Percentiles rank a stretch among this genome's conserved stretches.
phyloP scores from a whole-genome alignment of 1,284 basidiomycete genomes.

The Singerocomus inundabilis region DNA sequence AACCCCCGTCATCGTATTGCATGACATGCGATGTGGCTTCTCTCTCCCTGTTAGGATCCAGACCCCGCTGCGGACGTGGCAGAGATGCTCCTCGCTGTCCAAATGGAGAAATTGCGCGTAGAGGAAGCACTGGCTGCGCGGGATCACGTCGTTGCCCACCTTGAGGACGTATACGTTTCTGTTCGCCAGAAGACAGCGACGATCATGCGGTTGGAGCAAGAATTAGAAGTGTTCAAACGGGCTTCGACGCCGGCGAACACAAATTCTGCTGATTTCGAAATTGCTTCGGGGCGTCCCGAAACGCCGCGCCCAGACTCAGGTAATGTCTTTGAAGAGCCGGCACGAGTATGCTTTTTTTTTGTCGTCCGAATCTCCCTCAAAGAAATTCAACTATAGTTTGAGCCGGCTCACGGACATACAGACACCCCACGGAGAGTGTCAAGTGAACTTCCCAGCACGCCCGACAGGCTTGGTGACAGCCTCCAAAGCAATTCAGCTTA shows the following conservation, averaged over 20 bases:
- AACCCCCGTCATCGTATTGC: neutral
- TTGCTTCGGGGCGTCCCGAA: neutral
- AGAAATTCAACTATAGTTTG: neutral
- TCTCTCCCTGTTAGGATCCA: conserved; percentile 12
- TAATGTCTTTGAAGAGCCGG: neutral
- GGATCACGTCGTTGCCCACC: conserved; percentile 58
- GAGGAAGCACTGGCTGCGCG: conserved; percentile 61
- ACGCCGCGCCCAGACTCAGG: conserved; percentile 2
- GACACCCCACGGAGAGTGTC: neutral
- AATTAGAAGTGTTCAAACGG: conserved; percentile 34
- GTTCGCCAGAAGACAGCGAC: conserved; percentile 56
- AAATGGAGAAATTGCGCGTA: conserved; percentile 54
- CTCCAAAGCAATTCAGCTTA: conserved; percentile 32
- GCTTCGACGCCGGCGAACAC: conserved; percentile 24
- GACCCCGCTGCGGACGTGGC: conserved; percentile 25
- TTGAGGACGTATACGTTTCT: conserved; percentile 60
- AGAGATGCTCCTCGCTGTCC: conserved; percentile 53
- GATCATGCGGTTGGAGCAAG: conserved; percentile 49
- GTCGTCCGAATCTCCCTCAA: neutral
- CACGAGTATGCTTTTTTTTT: neutral
- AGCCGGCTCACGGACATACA: neutral
- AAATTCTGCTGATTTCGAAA: conserved; percentile 5
- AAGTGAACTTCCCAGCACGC: conserved; percentile 16
- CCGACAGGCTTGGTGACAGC: conserved; percentile 24
- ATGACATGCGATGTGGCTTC: conserved; percentile 3